Conservation (phyloP, 2,329 filamentous ascomycete species). For the Mollisia scopiformis region DNA sequence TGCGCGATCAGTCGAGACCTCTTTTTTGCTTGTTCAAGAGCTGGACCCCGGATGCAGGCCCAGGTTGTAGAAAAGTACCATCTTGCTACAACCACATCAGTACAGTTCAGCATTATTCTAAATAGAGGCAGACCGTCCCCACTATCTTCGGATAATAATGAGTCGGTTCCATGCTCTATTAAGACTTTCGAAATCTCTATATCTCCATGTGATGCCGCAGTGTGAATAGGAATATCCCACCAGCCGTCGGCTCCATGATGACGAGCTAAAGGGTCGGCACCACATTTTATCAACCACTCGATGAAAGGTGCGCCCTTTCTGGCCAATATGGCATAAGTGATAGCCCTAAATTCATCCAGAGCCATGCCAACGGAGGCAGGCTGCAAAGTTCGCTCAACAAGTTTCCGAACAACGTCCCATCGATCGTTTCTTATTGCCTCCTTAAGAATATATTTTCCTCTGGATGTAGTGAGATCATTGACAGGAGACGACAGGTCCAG, state of each 20-base stretch:
- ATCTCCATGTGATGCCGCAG: not conserved
- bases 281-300: not conserved
- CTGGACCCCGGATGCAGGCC: not conserved
- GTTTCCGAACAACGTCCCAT: not conserved
- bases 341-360: too few species aligned
- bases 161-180: not conserved
- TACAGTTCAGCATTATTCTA: not conserved
- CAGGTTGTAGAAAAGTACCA: not conserved
- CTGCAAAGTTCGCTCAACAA: not conserved
- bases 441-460: not conserved
- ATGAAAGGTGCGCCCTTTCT: too few species aligned
- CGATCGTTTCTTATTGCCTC: not conserved
- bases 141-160: not conserved
- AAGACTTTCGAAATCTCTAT: not conserved
- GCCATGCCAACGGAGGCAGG: too few species aligned
- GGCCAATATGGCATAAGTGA: not conserved
- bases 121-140: too few species aligned
- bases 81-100: not conserved
- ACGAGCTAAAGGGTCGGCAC: not conserved
- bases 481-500: not conserved
- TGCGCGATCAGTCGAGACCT: not conserved
- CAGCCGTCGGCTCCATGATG: not conserved
- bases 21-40: too few species aligned
- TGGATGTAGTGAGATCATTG: not conserved
- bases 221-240: not conserved